Evolutionary conservation across 208 protist genomes (phyloP), one percentile per base, ranked within the genome.

Genomic region (Trichomonas vaginalis): DNA sequence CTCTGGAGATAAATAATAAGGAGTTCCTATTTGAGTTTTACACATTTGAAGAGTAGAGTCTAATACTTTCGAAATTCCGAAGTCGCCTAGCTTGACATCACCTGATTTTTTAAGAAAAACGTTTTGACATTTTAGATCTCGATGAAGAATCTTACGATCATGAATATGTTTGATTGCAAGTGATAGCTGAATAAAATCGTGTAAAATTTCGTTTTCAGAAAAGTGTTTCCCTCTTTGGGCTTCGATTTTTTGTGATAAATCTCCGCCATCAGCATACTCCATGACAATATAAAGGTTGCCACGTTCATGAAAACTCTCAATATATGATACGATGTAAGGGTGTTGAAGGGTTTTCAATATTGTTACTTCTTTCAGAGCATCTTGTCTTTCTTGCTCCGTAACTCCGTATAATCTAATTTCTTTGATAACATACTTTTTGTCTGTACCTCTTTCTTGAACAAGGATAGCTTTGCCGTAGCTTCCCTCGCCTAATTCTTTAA

Each of bases 121-220:
- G 45, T 96, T 96, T 42, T 96, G 95, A 42, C 35, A n/a, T 47
- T 96, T 95, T 12, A 98, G 27, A 95, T 98, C 97, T 37, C 97
- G 96, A 96, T 98, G 97, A 10, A 98, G 90, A 42, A 98, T 97
- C 45, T 97, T 97, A 23, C 95, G 79, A 35, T 97, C 96, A 95
- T 98, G 97, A 37, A 97, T 95, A 47, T 97, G 96, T 56, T 97
- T 96, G 0, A 98, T 61, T 39, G 96, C 97, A 23, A 98, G 56
- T 45, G 83, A 95, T 8, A 98, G 95, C 95, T 98, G 97, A 32
- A 97, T 95, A 32, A 95, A 95, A 32, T 79, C 35, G 39, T 83
- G 17, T 10, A 51, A 48, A 21, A 96, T 47, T 92, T 96, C 46
- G 45, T 92, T 6, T 48, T 95, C 86, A 42, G 70, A 70, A 47